Evolutionary conservation across 306 rosid genomes (phyloP).

Genomic region (Malus sieversii): DNA sequence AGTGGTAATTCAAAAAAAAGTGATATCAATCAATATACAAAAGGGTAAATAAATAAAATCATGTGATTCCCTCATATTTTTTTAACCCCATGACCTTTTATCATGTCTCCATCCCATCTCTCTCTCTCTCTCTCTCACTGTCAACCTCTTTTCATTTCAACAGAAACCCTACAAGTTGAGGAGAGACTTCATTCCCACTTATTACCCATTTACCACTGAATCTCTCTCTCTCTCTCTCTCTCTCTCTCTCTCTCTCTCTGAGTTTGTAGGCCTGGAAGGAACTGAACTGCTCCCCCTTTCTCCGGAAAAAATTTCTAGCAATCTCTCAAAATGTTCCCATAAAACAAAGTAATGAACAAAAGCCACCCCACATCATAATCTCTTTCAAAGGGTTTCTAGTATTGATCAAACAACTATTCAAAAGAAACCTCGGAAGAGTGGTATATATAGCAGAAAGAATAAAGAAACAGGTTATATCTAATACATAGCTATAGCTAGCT

Average conservation of each 20-base stretch:
- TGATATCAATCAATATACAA: constrained; percentile 58
- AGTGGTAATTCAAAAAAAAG: constrained; percentile 31
- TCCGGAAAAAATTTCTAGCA: constrained; percentile 1
- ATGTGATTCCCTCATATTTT: constrained; percentile 43
- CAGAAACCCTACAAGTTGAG: constrained; percentile 44
- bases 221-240: constrained; percentile 1
- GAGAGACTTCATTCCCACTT: background rate
- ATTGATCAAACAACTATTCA: constrained; percentile 43
- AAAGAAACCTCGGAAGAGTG: constrained; percentile 17
- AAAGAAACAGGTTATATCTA: background rate
- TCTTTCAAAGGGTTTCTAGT: constrained; percentile 46
- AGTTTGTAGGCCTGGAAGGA: background rate
- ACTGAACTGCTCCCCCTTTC: constrained; percentile 26
- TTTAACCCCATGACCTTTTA: constrained; percentile 26
- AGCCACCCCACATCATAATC: constrained; percentile 18
- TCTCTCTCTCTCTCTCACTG: constrained; percentile 10
- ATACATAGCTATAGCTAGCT: background rate
- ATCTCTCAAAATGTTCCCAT: constrained; percentile 17
- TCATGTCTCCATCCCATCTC: constrained; percentile 52
- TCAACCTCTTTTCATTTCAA: constrained; percentile 47
- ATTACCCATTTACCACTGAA: constrained; percentile 5
- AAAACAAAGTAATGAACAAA: constrained; percentile 23
- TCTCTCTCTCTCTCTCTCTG: background rate
- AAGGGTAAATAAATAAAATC: constrained; percentile 43
- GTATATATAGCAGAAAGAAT: background rate